Percentiles rank a stretch among this genome's conserved stretches.
These are phyloP conservation scores for Pyrenochaeta sp. DNA, from an alignment of 2,329 filamentous ascomycete genomes.

Conservation along the genomic window DNA sequence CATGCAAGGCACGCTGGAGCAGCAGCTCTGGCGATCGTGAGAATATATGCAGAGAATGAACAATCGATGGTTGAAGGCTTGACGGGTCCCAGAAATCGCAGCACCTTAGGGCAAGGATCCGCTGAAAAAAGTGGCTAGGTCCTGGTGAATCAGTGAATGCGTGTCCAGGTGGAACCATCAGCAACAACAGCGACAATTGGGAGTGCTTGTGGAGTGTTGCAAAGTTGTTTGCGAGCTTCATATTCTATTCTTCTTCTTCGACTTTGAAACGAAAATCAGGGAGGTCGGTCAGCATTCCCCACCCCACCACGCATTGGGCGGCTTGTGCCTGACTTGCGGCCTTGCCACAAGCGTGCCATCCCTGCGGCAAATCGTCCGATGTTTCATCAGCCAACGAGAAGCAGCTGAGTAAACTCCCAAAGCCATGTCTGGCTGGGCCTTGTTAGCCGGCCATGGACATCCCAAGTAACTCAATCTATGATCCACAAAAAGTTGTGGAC, in stretches of 20 bases:
- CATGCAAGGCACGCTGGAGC: conserved; percentile 1
- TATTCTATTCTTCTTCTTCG: not conserved
- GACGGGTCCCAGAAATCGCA: not conserved
- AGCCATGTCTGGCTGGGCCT: not conserved
- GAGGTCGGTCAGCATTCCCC: conserved; percentile 6
- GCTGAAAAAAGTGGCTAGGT: not conserved
- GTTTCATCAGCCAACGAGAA: not conserved
- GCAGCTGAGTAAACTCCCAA: not conserved
- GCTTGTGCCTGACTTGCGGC: conserved; percentile 1
- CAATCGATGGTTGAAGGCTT: not conserved
- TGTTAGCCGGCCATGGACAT: not conserved
- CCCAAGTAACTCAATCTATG: too few species aligned
- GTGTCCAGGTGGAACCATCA: not conserved
- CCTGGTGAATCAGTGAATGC: too few species aligned
- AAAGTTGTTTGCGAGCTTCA: not conserved
- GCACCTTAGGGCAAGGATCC: not conserved
- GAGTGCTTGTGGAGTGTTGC: not conserved
- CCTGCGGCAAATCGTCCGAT: conserved; percentile 2
- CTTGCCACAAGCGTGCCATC: conserved; percentile 1
- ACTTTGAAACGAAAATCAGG: conserved; percentile 1
- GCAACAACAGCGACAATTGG: not conserved
- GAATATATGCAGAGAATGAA: not conserved
- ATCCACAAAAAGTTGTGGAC: too few species aligned
- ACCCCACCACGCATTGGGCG: conserved; percentile 1
- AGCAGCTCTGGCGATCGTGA: not conserved